phyloP scores from a whole-genome alignment of 169 alveolate species.

The Plasmodium malariae region DNA sequence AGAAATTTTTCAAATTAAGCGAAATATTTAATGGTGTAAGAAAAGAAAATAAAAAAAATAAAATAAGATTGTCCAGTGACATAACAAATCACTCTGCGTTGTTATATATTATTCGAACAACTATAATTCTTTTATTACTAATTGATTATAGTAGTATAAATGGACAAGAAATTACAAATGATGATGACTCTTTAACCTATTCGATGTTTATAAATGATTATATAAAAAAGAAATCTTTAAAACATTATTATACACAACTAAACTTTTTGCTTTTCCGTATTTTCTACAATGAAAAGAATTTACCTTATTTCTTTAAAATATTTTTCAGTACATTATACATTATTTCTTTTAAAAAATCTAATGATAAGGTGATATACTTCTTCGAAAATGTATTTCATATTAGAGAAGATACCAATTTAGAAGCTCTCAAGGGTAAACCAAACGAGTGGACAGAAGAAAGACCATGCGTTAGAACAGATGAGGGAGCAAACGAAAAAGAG shows the following conservation, averaged over 20 bases:
- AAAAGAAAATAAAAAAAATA: slow-evolving; percentile 37
- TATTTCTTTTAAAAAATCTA: slow-evolving; percentile 41
- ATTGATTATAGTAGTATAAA: slow-evolving; percentile 48
- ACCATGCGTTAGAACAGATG: background rate
- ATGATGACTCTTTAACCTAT: slow-evolving; percentile 43
- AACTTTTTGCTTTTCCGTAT: slow-evolving; percentile 49
- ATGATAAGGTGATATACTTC: slow-evolving; percentile 35
- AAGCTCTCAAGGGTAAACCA: background rate
- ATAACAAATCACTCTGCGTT: slow-evolving; percentile 49
- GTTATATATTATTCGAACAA: slow-evolving; percentile 53
- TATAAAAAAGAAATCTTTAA: slow-evolving; percentile 48
- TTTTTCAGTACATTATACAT: slow-evolving; percentile 67
- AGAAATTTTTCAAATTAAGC: slow-evolving; percentile 30
- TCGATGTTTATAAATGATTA: slow-evolving; percentile 19
- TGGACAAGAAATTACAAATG: background rate
- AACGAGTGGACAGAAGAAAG: background rate
- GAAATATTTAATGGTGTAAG: slow-evolving; percentile 18
- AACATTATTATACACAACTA: slow-evolving; percentile 70
- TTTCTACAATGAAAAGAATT: slow-evolving; percentile 61
- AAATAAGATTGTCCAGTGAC: slow-evolving; percentile 35
- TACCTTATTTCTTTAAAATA: slow-evolving; percentile 67
- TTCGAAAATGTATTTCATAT: slow-evolving; percentile 44
- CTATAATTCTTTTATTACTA: slow-evolving; percentile 45
- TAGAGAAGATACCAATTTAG: slow-evolving; percentile 1
- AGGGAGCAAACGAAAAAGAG: background rate